Evolutionary conservation across 768 basidiomycete species (phyloP), one percentile per base, ranked within the genome.

Genomic region (Tubosaeta brunneosetosa): DNA sequence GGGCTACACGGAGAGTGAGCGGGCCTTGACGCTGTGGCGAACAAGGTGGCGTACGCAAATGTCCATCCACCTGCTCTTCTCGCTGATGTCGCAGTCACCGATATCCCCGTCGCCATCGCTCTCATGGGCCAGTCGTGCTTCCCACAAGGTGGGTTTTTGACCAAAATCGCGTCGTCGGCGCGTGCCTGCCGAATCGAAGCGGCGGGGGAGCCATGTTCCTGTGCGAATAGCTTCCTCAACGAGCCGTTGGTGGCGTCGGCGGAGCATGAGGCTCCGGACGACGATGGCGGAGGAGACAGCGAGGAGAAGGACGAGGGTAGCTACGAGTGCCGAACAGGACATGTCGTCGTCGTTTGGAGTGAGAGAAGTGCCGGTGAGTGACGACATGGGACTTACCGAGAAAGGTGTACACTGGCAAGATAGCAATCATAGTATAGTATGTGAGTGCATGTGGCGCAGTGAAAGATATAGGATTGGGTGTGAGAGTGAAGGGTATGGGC

Each of bases 281-380:
- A 87, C 78, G 62, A 87, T 85, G 12, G 83, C 83, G 3, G 78
- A 78, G 9, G 84, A 85, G n/a, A 88, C 80, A 37, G 75, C 73
- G 22, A 87, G 76, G 17, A 88, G 78, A 19, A 86, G 78, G 53
- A 86, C 77, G 47, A 87, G 78, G 2, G 86, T 86, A 3, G 85
- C 85, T 74, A 51, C 16, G 45, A 80, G 74, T 55, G 80, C 78
- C 5, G 77, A 77, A 59, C 62, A 73, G 0, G 67, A 68, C n/a
- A 49, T 27, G 16, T 69, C 22, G 22, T 22, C 22, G 22, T 22
- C 22, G 22, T 22, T 22, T 22, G 22, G 22, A 22, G 22, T 22
- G 22, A 22, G 22, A 22, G 22, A 22, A 3, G 22, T 22, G 22
- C 22, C 22, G 3, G 22, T 22, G 22, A 22, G 22, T 22, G 22